A percentile compares a stretch with the other conserved stretches of the same genome.
These are phyloP conservation scores for Sporopachydermia cereana DNA, from an alignment of 1,139 yeast species.

Conservation along the genomic window DNA sequence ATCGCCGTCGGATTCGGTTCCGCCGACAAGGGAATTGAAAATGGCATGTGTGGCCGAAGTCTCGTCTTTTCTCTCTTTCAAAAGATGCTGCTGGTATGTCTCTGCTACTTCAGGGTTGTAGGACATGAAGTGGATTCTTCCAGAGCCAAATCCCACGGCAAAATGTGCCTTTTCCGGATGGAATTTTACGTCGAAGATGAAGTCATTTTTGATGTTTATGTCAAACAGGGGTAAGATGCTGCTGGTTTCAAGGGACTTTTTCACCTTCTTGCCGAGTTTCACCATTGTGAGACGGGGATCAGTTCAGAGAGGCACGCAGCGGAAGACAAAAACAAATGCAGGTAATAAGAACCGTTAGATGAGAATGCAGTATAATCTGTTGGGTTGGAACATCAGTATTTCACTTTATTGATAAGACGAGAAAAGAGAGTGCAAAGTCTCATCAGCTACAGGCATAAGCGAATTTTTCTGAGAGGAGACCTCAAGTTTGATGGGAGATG, in stretches of 20 bases:
- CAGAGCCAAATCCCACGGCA: constrained; percentile 5
- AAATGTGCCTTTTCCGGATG: constrained; percentile 4
- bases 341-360: no score
- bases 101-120: neutral
- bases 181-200: constrained; percentile 1
- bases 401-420: no score
- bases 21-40: neutral
- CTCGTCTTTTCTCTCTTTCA: neutral
- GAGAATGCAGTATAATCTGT: no score
- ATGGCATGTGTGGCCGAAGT: constrained; percentile 1
- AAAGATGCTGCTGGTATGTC: constrained; percentile 1
- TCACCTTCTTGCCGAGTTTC: neutral
- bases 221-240: neutral
- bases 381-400: no score
- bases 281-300: no score
- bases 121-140: neutral
- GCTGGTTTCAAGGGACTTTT: neutral
- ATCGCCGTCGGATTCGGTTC: neutral
- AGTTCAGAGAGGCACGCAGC: no score
- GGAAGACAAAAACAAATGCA: no score
- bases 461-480: no score
- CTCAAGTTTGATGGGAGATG: no score
- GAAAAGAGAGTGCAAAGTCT: no score
- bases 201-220: neutral
- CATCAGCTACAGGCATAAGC: no score